Evolutionary conservation across 257 asterid genomes (phyloP).

Genomic region (Nicotiana sylvestris): DNA sequence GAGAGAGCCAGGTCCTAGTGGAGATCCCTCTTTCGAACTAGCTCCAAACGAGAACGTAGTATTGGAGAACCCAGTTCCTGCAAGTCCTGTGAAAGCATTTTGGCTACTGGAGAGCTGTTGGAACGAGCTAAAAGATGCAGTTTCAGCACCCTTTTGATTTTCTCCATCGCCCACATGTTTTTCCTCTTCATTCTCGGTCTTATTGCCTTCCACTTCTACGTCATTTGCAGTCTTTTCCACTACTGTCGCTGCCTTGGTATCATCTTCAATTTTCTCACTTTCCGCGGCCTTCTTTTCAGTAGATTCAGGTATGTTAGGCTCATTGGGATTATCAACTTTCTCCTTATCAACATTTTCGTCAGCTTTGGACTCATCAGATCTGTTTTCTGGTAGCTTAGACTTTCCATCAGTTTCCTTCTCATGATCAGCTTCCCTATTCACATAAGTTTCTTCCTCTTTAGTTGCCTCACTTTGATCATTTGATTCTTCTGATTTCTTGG

Average conservation of each 20-base stretch:
- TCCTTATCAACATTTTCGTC: slow-evolving; percentile 27
- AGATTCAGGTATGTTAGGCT: slow-evolving; percentile 7
- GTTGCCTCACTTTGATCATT: slow-evolving; percentile 10
- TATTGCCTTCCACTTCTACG: slow-evolving; percentile 27
- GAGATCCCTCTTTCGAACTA: slow-evolving; percentile 43
- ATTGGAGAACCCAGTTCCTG: slow-evolving; percentile 82
- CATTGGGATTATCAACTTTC: slow-evolving; percentile 9
- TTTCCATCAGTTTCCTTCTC: slow-evolving; percentile 22
- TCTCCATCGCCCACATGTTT: slow-evolving; percentile 28
- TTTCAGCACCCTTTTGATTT: slow-evolving; percentile 41
- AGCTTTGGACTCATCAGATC: slow-evolving; percentile 24
- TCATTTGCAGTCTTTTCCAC: slow-evolving; percentile 22
- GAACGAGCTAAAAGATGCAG: slow-evolving; percentile 68
- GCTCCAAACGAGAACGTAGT: slow-evolving; percentile 77
- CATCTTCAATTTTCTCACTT: slow-evolving; percentile 6
- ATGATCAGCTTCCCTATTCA: slow-evolving; percentile 17
- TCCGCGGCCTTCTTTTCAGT: slow-evolving; percentile 14
- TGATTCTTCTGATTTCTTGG: neutral
- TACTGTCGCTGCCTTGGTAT: slow-evolving; percentile 24
- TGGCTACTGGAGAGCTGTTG: slow-evolving; percentile 70
- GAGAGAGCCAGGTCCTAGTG: slow-evolving; percentile 17
- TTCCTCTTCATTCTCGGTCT: slow-evolving; percentile 30
- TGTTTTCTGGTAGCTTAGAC: slow-evolving; percentile 27
- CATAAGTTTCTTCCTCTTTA: neutral
- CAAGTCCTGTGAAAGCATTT: slow-evolving; percentile 84